phyloP scores from a whole-genome alignment of 225 moss, liverwort and hornwort species.

The Bryum argenteum region DNA sequence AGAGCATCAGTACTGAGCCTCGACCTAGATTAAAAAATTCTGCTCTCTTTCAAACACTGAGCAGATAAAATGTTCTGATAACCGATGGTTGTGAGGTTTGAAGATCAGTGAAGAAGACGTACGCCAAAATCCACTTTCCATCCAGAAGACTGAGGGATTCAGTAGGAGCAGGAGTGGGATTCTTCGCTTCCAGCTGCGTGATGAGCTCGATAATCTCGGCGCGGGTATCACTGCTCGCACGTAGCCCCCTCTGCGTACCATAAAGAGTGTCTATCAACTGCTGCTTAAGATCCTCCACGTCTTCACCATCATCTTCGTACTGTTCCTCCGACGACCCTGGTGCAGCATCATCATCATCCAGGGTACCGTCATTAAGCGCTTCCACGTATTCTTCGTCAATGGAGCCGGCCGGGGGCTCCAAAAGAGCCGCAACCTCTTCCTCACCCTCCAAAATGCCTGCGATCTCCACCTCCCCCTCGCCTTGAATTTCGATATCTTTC shows the following conservation, averaged over 20 bases:
- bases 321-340: slow-evolving; percentile 29
- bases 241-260: slow-evolving; percentile 85
- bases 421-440: slow-evolving; percentile 47
- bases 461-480: slow-evolving; percentile 31
- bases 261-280: slow-evolving; percentile 74
- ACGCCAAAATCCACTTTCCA: slow-evolving; percentile 98
- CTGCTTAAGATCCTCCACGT: slow-evolving; percentile 86
- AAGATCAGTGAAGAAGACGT: slow-evolving; percentile 25
- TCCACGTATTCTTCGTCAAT: slow-evolving; percentile 55
- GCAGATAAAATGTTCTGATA: too few relatives aligned
- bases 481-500: slow-evolving; percentile 27
- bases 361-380: slow-evolving; percentile 49
- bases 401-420: slow-evolving; percentile 54
- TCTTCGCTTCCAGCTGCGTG: slow-evolving; percentile 90
- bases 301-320: slow-evolving; percentile 33
- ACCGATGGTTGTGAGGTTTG: neutral
- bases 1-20: slow-evolving; percentile 18
- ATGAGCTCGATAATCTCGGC: slow-evolving; percentile 94
- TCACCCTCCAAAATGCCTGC: slow-evolving; percentile 31
- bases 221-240: slow-evolving; percentile 91
- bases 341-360: slow-evolving; percentile 28
- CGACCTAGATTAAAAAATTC: neutral
- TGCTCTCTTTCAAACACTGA: slow-evolving; percentile 4
- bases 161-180: slow-evolving; percentile 89
- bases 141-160: slow-evolving; percentile 74